Evolutionary conservation across 306 rosid genomes (phyloP), one percentile per base, ranked within the genome.

Genomic region (Citrullus mucosospermus): DNA sequence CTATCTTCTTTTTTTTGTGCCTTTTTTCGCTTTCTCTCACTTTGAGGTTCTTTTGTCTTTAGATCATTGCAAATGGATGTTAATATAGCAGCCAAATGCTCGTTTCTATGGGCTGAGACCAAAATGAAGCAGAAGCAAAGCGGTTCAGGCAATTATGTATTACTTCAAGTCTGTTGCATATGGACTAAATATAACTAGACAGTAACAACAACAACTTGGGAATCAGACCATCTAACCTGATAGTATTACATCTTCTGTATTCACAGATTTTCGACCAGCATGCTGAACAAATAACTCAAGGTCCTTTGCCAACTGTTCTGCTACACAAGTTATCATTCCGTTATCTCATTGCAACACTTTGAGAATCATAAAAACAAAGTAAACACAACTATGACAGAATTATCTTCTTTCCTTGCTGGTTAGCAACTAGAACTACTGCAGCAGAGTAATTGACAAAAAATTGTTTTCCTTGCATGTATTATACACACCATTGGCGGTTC

Each of bases 181-280:
- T 15, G n/a, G 25, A 48, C 56, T 14, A 28, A 18, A 68, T 41
- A 68, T 41, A 39, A 50, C 77, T 50, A 50, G 77, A 48, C 59
- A 22, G 38, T 4, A 70, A 8, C n/a, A 25, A 44, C 38, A 50
- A 30, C 77, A 59, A 71, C 54, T 36, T 51, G 54, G 60, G 8
- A 81, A 59, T 67, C 32, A 5, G 30, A 46, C 48, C 81, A 81
- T 81, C 90, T 90, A 71, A 90, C 98, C 96, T 15, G 91, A 82
- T 22, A 94, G 95, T 76, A 94, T 88, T 79, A 92, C 97, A 75
- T 94, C 98, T 81, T 94, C 97, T 92, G 85, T 84, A 82, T 89
- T 94, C 54, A 81, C 96, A 76, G 90, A 82, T 84, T 92, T 92
- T 25, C 97, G 95, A 85, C 89, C 85, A 13, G 91, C 96, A 51